phyloP scores from a whole-genome alignment of 257 asterid species.

The Fraxinus cuspidata region DNA sequence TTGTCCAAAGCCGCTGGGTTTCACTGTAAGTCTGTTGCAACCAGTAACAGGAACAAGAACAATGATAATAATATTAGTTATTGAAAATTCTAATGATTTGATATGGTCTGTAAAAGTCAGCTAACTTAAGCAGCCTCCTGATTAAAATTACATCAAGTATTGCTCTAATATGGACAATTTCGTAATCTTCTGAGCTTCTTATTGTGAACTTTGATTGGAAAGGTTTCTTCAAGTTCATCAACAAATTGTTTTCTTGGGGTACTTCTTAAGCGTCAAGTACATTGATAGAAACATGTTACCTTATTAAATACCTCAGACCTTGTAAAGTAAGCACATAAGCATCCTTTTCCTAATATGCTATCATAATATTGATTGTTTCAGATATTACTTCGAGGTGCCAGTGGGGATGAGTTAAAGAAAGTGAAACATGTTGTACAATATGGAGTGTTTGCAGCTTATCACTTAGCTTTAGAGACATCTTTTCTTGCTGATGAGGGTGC shows the following conservation, averaged over 20 bases:
- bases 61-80: slow-evolving; percentile 21
- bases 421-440: slow-evolving; percentile 92
- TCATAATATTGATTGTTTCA: slow-evolving; percentile 41
- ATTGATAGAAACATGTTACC: slow-evolving; percentile 9
- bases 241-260: slow-evolving; percentile 19
- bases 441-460: slow-evolving; percentile 96
- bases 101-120: slow-evolving; percentile 4
- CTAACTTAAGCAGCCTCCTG: background rate
- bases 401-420: slow-evolving; percentile 85
- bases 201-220: slow-evolving; percentile 15
- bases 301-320: slow-evolving; percentile 1
- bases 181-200: slow-evolving; percentile 6
- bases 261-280: background rate
- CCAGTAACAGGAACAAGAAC: slow-evolving; percentile 20
- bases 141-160: slow-evolving; percentile 6
- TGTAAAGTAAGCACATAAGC: slow-evolving; percentile 14
- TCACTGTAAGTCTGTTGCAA: slow-evolving; percentile 67
- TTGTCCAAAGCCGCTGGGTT: slow-evolving; percentile 96
- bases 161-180: slow-evolving; percentile 20
- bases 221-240: background rate
- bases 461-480: slow-evolving; percentile 93
- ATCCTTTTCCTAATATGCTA: slow-evolving; percentile 15
- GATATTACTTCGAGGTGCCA: slow-evolving; percentile 94
- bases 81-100: slow-evolving; percentile 5
- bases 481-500: slow-evolving; percentile 99